Evolutionary conservation across 2,329 filamentous ascomycete genomes (phyloP), one percentile per base, ranked within the genome.

Genomic region (Diaporthe helianthi): DNA sequence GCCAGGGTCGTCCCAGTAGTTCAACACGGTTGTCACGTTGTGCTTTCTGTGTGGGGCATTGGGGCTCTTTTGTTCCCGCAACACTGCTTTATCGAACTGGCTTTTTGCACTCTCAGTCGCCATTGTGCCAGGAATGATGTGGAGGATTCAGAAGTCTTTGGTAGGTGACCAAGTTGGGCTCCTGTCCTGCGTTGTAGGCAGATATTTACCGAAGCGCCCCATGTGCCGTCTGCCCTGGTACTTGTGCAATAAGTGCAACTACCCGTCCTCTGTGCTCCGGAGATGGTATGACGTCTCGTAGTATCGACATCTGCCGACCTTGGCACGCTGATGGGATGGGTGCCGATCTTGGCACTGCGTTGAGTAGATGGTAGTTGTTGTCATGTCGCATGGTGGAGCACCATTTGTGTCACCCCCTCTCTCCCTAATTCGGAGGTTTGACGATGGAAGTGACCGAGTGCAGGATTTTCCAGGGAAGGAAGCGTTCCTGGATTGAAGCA

Each of bases 1-100:
- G 1, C 67, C 61, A 6, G 67, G 67, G 17, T 67, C 65, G 29
- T 67, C 65, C 36, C 65, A 69, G 38, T 69, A 69, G 22, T 60
- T 67, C 61, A 69, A 19, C 8, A 41, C 24, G 7, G 53, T 67
- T 24, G 31, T 17, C 22, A 67, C 65, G 24, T 67, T 53, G 29
- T 63, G 58, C 24, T 49, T 63, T 17, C n/a, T n/a, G 4, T 26
- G 7, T 13, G 33, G 41, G 15, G 29, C 8, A 22, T 26, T 19
- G 58, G 49, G n/a, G 29, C 29, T 22, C 17, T 44, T 15, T 9
- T 10, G 26, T 29, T 36, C 19, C 13, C 12, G 1, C 8, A 15
- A 13, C 31, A 8, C 2, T n/a, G 29, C 1, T 10, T 36, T 6
- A 12, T 36, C 15, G 8, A 13, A n/a, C 9, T 24, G 29, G 12